Percentiles rank a stretch among this genome's conserved stretches.
These are phyloP conservation scores for Mycosphaerella sp. DNA, from an alignment of 2,329 filamentous ascomycete species.

Conservation along the genomic window DNA sequence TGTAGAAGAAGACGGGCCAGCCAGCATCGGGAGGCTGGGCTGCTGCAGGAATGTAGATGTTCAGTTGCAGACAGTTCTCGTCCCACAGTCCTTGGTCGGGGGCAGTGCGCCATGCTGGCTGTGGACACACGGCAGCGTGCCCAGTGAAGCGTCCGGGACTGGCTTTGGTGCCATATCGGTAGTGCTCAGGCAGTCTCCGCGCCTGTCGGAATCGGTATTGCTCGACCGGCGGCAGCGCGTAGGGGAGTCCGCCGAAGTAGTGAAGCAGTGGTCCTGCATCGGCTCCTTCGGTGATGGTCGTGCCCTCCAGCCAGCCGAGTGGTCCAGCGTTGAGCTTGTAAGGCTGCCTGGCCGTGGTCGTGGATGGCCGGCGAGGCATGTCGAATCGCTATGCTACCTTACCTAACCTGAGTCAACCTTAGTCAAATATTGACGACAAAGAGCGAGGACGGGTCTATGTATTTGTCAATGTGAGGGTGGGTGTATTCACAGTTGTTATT, in stretches of 20 bases:
- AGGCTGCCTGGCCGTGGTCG: constrained; percentile 9
- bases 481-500: too few species aligned
- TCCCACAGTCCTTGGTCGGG: constrained; percentile 34
- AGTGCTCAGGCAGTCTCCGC: constrained; percentile 43
- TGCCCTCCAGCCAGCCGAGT: constrained; percentile 47
- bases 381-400: too few species aligned
- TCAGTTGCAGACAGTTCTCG: constrained; percentile 52
- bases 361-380: neutral
- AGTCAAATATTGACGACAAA: too few species aligned
- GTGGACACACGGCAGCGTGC: constrained; percentile 45
- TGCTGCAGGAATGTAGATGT: constrained; percentile 50
- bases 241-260: constrained; percentile 53
- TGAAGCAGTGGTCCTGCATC: constrained; percentile 37
- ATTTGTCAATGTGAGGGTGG: too few species aligned
- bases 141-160: constrained; percentile 44
- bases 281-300: constrained; percentile 36
- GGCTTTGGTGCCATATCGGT: constrained; percentile 46
- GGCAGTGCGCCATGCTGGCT: constrained; percentile 35
- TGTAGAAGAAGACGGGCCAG: constrained; percentile 55
- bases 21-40: constrained; percentile 42
- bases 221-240: constrained; percentile 47
- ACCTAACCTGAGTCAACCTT: too few species aligned
- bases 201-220: constrained; percentile 47
- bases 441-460: too few species aligned
- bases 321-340: constrained; percentile 37